Percentiles rank a stretch among this genome's conserved stretches.
These are phyloP conservation scores for Sonneratia caseolaris DNA, from an alignment of 345 rosid species.

Conservation along the genomic window DNA sequence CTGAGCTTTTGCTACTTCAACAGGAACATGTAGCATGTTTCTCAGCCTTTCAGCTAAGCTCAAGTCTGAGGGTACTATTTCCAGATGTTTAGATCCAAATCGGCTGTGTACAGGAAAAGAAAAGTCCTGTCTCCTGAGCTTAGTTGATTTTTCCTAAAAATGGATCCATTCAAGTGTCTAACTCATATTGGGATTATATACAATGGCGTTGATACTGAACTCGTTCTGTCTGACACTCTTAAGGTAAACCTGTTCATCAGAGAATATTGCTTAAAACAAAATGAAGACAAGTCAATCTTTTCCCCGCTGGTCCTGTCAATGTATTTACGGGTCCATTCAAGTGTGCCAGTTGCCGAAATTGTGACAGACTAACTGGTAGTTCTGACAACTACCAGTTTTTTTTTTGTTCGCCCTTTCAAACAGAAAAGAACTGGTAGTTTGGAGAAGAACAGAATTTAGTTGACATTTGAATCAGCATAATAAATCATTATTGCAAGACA, in stretches of 20 bases:
- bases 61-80: not conserved
- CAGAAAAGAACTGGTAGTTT: not conserved
- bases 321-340: not conserved
- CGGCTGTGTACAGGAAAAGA: not conserved
- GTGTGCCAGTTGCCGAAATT: not conserved
- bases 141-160: not conserved
- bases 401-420: not conserved
- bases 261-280: not conserved
- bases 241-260: not conserved
- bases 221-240: not conserved
- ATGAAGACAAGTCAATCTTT: not conserved
- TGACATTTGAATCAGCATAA: too few species aligned
- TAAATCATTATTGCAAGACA: too few species aligned
- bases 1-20: not conserved
- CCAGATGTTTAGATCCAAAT: not conserved
- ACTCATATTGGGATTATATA: too few species aligned
- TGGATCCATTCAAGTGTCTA: not conserved
- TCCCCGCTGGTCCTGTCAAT: not conserved
- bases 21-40: not conserved
- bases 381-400: not conserved
- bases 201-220: not conserved
- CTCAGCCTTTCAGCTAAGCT: not conserved
- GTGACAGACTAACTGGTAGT: not conserved
- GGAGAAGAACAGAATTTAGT: too few species aligned
- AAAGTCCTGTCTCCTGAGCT: not conserved